phyloP scores from a whole-genome alignment of 345 rosid species.

The Crucihimalaya himalaica region DNA sequence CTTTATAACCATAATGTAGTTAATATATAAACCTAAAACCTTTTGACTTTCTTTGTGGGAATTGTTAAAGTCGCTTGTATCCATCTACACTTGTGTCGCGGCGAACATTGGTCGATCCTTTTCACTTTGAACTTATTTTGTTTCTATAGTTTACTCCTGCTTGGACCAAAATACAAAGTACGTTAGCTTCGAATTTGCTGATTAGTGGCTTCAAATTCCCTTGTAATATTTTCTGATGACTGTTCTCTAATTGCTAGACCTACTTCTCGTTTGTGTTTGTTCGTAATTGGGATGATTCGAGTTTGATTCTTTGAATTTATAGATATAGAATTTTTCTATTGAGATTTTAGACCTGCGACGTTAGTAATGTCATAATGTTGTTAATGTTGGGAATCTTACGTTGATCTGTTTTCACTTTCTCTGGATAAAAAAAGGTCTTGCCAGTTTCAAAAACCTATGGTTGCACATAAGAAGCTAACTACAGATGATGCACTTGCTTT shows the following conservation, averaged over 20 bases:
- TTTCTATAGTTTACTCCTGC: background rate
- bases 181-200: background rate
- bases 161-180: background rate
- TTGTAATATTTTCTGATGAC: background rate
- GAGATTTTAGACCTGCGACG: background rate
- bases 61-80: background rate
- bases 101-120: background rate
- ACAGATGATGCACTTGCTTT: constrained; percentile 71
- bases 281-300: background rate
- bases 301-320: background rate
- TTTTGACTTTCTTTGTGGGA: background rate
- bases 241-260: background rate
- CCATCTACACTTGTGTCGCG: background rate
- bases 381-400: background rate
- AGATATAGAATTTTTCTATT: background rate
- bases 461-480: constrained; percentile 51
- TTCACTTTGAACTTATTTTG: background rate
- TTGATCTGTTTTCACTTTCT: constrained; percentile 24
- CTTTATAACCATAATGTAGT: background rate
- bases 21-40: background rate
- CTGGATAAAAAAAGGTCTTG: constrained; percentile 54
- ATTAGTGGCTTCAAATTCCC: background rate
- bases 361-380: too few relatives aligned
- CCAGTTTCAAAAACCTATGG: constrained; percentile 51
- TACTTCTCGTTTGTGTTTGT: background rate